Conservation (phyloP, 805 yeast genomes). For the Cyberlindnera samutprakarnensis region DNA sequence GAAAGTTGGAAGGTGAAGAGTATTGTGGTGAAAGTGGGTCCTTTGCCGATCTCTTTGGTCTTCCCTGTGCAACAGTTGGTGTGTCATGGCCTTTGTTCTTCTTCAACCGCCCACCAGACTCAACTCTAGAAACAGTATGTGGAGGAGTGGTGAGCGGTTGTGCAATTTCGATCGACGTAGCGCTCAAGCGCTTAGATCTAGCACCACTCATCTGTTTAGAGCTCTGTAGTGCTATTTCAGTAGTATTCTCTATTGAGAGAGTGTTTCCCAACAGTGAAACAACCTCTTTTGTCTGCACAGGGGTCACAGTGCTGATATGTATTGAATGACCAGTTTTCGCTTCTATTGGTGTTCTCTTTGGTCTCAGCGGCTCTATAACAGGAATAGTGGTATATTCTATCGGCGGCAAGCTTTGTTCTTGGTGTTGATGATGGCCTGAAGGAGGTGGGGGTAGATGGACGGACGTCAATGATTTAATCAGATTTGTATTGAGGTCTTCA, state of each 20-base stretch:
- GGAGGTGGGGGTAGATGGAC: conserved; percentile 37
- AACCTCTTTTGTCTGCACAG: too few relatives aligned
- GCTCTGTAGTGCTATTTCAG: too few relatives aligned
- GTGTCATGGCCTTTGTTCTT: conserved; percentile 18
- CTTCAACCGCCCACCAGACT: conserved; percentile 2
- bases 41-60: conserved; percentile 13
- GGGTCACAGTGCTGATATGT: too few relatives aligned
- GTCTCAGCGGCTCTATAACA: too few relatives aligned
- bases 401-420: too few relatives aligned
- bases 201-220: too few relatives aligned
- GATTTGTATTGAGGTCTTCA: conserved; percentile 24
- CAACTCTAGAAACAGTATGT: conserved; percentile 18
- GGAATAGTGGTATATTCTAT: too few relatives aligned
- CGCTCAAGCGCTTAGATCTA: conserved; percentile 7
- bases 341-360: neutral
- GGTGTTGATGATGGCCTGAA: conserved; percentile 5
- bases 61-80: conserved; percentile 16
- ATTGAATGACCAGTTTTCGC: neutral
- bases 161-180: conserved; percentile 8
- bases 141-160: conserved; percentile 23
- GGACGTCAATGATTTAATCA: conserved; percentile 30
- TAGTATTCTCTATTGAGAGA: too few relatives aligned
- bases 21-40: conserved; percentile 22
- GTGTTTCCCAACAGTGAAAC: neutral
- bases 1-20: conserved; percentile 16